A percentile compares a stretch with the other conserved stretches of the same genome.
phyloP scores from a whole-genome alignment of 1,284 basidiomycete species.

The Somion occarium region DNA sequence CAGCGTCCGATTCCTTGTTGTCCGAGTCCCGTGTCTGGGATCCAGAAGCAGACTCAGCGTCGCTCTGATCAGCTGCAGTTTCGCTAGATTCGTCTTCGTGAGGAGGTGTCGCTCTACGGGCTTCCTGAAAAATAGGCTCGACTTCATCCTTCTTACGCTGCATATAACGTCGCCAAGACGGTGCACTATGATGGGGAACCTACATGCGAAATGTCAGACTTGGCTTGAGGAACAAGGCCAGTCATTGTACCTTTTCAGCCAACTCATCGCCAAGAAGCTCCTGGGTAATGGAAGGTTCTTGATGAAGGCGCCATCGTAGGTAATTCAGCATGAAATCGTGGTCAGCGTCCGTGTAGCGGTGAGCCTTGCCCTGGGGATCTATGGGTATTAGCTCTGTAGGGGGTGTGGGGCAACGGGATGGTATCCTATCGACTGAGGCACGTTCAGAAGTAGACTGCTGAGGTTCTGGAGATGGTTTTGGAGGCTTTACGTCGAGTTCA shows the following conservation, averaged over 20 bases:
- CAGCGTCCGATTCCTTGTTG: slow-evolving; percentile 26
- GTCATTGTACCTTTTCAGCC: slow-evolving; percentile 43
- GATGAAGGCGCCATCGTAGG: slow-evolving; percentile 51
- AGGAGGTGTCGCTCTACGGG: slow-evolving; percentile 17
- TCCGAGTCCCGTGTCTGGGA: background rate
- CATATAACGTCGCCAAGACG: slow-evolving; percentile 63
- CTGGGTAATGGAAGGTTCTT: slow-evolving; percentile 46
- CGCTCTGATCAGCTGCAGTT: background rate
- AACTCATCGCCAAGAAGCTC: slow-evolving; percentile 49
- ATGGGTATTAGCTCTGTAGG: slow-evolving; percentile 41
- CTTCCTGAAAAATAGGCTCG: slow-evolving; percentile 57
- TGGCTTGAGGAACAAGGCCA: background rate
- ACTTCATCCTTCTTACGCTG: slow-evolving; percentile 54
- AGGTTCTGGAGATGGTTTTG: slow-evolving; percentile 34
- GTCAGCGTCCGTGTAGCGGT: slow-evolving; percentile 59
- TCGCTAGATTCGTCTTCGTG: background rate
- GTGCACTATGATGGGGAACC: slow-evolving; percentile 55
- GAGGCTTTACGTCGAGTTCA: slow-evolving; percentile 1
- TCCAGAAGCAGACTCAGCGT: background rate
- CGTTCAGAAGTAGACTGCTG: background rate
- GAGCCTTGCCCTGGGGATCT: slow-evolving; percentile 35
- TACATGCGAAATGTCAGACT: slow-evolving; percentile 21
- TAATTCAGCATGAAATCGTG: slow-evolving; percentile 60
- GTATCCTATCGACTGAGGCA: background rate
- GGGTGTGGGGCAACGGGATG: slow-evolving; percentile 59